A percentile compares a stretch with the other conserved stretches of the same genome.
Evolutionary conservation across 176 grass and related monocot species (phyloP).

Genomic region (Hyparrhenia diplandra): DNA sequence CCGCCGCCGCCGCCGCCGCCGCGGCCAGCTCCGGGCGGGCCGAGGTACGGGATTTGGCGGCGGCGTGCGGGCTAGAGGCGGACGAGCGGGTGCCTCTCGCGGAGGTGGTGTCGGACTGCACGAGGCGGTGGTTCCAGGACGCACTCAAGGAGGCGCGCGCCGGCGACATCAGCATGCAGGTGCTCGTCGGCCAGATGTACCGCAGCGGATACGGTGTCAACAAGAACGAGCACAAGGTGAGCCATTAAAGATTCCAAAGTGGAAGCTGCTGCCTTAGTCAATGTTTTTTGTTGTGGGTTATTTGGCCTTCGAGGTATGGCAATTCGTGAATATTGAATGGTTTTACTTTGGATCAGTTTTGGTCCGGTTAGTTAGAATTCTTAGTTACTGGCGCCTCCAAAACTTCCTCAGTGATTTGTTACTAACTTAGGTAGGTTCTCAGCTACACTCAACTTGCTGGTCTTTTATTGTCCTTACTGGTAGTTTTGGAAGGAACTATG

Average conservation of each 20-base stretch:
- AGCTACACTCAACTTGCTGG: neutral
- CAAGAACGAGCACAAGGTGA: conserved; percentile 84
- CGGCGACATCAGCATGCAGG: conserved; percentile 85
- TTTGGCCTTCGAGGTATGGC: neutral
- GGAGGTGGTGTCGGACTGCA: conserved; percentile 75
- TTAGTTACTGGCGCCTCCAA: neutral
- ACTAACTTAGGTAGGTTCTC: neutral
- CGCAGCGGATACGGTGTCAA: conserved; percentile 77
- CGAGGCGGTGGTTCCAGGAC: conserved; percentile 87
- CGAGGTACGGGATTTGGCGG: conserved; percentile 35
- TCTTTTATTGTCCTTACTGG: neutral
- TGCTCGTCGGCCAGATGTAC: conserved; percentile 98
- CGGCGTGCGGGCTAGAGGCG: conserved; percentile 35
- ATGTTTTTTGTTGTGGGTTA: neutral
- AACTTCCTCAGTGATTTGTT: neutral
- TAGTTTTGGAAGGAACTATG: neutral
- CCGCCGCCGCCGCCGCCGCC: conserved; percentile 13
- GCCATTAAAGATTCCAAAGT: conserved; percentile 1
- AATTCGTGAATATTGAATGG: neutral
- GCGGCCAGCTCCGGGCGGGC: conserved; percentile 23
- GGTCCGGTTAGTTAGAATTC: neutral
- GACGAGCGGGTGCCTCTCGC: conserved; percentile 59
- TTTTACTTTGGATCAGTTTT: conserved; percentile 7
- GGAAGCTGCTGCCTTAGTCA: neutral
- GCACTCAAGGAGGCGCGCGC: conserved; percentile 80